phyloP scores from a whole-genome alignment of 371 early-diverging fungal genomes.

The Mucor saturninus region DNA sequence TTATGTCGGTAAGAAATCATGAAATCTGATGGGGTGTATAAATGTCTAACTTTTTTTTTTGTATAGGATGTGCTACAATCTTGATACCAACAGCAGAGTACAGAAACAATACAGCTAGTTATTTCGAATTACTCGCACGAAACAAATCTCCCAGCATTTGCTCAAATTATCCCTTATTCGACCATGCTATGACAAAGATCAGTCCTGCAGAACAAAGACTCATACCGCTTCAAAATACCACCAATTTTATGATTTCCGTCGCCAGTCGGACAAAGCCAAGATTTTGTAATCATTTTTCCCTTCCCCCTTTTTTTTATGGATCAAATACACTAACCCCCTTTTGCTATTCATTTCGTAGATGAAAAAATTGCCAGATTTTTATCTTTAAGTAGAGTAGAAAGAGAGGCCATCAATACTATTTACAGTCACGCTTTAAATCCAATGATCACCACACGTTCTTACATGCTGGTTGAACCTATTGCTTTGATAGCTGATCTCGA shows the following conservation, averaged over 20 bases:
- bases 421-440: conserved; percentile 77
- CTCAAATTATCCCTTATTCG: conserved; percentile 70
- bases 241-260: conserved; percentile 72
- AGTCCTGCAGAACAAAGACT: conserved; percentile 39
- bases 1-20: conserved; percentile 56
- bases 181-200: conserved; percentile 63
- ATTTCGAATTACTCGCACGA: conserved; percentile 64
- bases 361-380: conserved; percentile 53
- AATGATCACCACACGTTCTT: conserved; percentile 77
- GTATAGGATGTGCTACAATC: conserved; percentile 58
- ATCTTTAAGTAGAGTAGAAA: conserved; percentile 62
- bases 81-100: conserved; percentile 62
- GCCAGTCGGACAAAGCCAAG: conserved; percentile 69
- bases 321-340: background rate
- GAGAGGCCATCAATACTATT: conserved; percentile 64
- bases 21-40: too few relatives aligned
- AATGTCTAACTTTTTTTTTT: conserved; percentile 3
- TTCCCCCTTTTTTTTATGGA: conserved; percentile 6
- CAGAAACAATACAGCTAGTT: conserved; percentile 56
- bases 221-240: conserved; percentile 61
- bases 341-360: background rate
- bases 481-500: conserved; percentile 64
- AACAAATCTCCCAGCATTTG: conserved; percentile 67
- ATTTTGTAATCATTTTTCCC: conserved; percentile 23
- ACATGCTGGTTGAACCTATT: conserved; percentile 71